Base-by-base conservation (phyloP, 2,329 filamentous ascomycete genomes). In the Fusarium bulbicola region DNA sequence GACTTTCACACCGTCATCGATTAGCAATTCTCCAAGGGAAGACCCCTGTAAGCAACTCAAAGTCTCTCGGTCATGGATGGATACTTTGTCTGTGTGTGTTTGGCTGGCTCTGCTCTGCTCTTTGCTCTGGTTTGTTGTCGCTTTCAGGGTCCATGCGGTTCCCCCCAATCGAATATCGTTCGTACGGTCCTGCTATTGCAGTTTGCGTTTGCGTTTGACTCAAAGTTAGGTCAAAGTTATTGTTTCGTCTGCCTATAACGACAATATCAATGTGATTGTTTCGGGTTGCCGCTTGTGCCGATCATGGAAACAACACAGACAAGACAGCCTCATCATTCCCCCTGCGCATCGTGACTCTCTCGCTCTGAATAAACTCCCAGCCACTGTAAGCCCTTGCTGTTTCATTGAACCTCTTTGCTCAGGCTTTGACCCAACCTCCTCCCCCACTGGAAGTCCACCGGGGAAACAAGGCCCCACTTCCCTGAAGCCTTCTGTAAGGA, bases 111-210 rank as follows among this genome's bases (percentile, higher is more conserved):
- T 47, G 26, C 14, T 34, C 32, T 30, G 30, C 30, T 30, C 30
- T 30, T 3, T 30, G 30, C 9, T 32, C 18, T 58, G 18, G 52
- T 58, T 64, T 63, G 43, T 30, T 50, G 30, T 52, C 37, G 24
- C 54, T 71, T 59, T 66, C 46, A 65, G 69, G 69, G 70, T 73
- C 65, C 39, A 40, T 66, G 37, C 39, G 46, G 68, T 66, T 66
- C 59, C 45, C 45, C 45, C 39, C 46, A 43, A 26, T n/a, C 21
- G 36, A 47, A 64, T 66, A 66, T 69, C 58, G 60, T 74, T 73
- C 68, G 53, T 63, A 46, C 24, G 34, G 30, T 47, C 26, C 16
- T 36, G 13, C 36, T 52, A 46, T 46, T 30, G 43, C 49, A 43
- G 30, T 52, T 59, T 62, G 21, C 46, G 37, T 57, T 56, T 56